Base-by-base conservation (phyloP, 352 stramenopile genomes). In the Pilasporangium apinafurcum region DNA sequence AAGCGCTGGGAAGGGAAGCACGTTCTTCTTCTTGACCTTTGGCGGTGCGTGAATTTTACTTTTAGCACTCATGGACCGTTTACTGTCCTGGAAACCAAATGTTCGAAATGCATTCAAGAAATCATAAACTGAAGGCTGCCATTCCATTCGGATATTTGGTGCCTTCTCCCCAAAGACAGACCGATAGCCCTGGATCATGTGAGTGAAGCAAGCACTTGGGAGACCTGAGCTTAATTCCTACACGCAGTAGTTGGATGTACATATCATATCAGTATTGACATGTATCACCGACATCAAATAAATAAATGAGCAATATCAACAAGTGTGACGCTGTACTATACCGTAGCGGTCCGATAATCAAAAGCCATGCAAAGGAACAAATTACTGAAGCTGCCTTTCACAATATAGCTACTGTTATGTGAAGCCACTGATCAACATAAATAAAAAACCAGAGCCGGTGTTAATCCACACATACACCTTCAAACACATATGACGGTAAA, bases 11-110 rank as follows among this genome's bases (percentile, higher is more conserved):
- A 90, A 92, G 13, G 74, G 62, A 8, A 65, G 40, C 38, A 57
- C 52, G 37, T 40, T 24, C 20, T 33, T 27, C 18, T 48, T 43
- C 36, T 63, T 63, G 30, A 36, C 46, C 25, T 59, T 60, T 2
- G 62, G 60, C 18, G 57, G 72, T 30, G 62, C 52, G 12, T 61
- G 41, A 36, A 87, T 84, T 60, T 90, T 87, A 54, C 68, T 87
- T 49, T 85, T 78, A 14, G 77, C 66, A 38, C 68, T 89, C 75
- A 92, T 89, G 14, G 75, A 88, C 7, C 80, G 70, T 46, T 92
- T 92, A 44, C 65, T 86, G 56, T 92, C 77, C 34, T 84, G 67
- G 46, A 92, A 92, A 5, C 80, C 80, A 35, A 84, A 92, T 13
- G 66, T 63, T 9, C 75, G 77, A 39, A 92, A 92, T 3, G 73